Evolutionary conservation across 495 filamentous ascomycete species (phyloP).

Genomic region (Cercophora sp.): DNA sequence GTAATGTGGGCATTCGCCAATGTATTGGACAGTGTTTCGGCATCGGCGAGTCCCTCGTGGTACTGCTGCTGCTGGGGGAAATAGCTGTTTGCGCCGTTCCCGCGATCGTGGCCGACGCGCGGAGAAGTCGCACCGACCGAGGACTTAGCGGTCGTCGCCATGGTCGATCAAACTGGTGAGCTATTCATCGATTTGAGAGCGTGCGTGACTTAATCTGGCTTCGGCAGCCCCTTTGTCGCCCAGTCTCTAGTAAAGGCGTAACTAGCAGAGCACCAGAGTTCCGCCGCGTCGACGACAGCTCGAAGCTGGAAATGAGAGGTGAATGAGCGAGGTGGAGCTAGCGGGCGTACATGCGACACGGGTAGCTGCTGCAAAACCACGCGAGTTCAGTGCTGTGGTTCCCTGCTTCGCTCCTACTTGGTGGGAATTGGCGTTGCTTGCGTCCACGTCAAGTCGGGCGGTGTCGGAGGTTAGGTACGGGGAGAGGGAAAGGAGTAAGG

Average conservation of each 20-base stretch:
- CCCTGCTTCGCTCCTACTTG: too few relatives aligned
- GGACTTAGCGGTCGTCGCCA: conserved; percentile 24
- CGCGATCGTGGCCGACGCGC: conserved; percentile 15
- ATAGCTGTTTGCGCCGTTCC: conserved; percentile 12
- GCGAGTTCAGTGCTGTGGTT: too few relatives aligned
- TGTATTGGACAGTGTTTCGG: conserved; percentile 41
- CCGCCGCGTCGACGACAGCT: too few relatives aligned
- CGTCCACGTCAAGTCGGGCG: too few relatives aligned
- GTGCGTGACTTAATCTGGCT: too few relatives aligned
- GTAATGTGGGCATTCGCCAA: conserved; percentile 36
- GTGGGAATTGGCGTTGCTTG: too few relatives aligned
- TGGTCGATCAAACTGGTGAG: conserved; percentile 10
- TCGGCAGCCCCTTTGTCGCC: too few relatives aligned
- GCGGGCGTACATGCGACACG: conserved; percentile 9
- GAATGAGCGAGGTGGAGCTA: too few relatives aligned
- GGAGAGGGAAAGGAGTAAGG: not conserved
- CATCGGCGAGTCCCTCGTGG: conserved; percentile 21
- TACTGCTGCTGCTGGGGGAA: conserved; percentile 24
- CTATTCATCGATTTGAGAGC: conserved; percentile 11
- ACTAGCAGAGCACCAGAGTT: too few relatives aligned
- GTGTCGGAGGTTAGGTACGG: not conserved
- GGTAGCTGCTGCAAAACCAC: not conserved
- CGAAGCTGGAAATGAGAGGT: not conserved
- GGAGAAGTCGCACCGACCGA: conserved; percentile 16
- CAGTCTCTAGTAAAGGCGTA: too few relatives aligned